These are phyloP conservation scores for Neobulgaria alba DNA, from an alignment of 2,329 filamentous ascomycete genomes.

Conservation along the genomic window DNA sequence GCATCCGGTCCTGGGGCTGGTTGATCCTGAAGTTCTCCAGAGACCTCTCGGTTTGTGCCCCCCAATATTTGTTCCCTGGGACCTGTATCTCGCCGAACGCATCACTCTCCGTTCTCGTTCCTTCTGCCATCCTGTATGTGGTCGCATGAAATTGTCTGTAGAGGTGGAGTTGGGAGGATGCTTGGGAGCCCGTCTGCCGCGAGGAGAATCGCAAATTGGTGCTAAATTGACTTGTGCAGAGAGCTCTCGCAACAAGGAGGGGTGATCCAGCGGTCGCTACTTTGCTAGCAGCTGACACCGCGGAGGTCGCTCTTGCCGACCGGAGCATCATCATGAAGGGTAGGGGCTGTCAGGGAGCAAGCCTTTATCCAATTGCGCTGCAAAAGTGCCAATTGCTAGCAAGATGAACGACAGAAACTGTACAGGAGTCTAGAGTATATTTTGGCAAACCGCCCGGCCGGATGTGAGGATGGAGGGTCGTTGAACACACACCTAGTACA, in stretches of 20 bases:
- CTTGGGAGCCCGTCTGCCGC: constrained; percentile 7
- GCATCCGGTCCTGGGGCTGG: constrained; percentile 98
- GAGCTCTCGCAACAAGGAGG: constrained; percentile 3
- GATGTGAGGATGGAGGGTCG: too few relatives aligned
- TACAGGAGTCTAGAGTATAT: too few relatives aligned
- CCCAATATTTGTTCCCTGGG: constrained; percentile 91
- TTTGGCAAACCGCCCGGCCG: too few relatives aligned
- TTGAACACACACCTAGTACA: too few relatives aligned
- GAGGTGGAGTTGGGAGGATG: constrained; percentile 14
- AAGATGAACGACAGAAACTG: too few relatives aligned
- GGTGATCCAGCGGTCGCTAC: constrained; percentile 16
- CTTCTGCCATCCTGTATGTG: constrained; percentile 31
- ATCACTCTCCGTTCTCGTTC: constrained; percentile 87
- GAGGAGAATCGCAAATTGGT: constrained; percentile 5
- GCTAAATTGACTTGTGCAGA: constrained; percentile 6
- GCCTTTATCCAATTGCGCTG: background rate
- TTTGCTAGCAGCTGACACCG: constrained; percentile 20
- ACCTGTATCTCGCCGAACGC: constrained; percentile 97
- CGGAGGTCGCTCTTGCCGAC: constrained; percentile 20
- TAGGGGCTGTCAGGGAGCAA: too few relatives aligned
- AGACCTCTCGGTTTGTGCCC: constrained; percentile 92
- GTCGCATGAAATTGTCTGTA: constrained; percentile 26
- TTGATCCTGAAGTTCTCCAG: constrained; percentile 99
- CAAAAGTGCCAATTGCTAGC: too few relatives aligned
- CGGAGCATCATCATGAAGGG: constrained; percentile 18